Conservation (phyloP, 805 yeast genomes). For the Komagataella populi region DNA sequence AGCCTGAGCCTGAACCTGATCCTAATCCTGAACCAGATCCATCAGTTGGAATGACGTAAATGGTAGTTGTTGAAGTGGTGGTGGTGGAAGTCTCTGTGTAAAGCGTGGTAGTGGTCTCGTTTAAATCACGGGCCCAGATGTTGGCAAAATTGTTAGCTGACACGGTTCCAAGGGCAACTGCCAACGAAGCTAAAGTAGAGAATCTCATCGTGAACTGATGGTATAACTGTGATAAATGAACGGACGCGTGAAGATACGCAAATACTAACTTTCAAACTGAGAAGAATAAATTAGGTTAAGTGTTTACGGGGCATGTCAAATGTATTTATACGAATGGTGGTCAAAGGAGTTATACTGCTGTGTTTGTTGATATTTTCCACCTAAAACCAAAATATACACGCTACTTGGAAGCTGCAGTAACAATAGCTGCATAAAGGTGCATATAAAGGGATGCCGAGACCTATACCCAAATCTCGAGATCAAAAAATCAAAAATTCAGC, state of each 20-base stretch:
- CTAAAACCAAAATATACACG: neutral
- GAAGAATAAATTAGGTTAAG: neutral
- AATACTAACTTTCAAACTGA: neutral
- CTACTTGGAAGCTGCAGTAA: neutral
- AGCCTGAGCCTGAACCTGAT: neutral
- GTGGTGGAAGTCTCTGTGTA: neutral
- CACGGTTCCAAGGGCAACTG: neutral
- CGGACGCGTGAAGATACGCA: neutral
- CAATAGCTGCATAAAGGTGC: neutral
- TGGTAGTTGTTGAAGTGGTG: neutral
- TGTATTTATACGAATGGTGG: neutral
- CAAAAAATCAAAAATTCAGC: neutral
- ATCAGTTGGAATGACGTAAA: neutral
- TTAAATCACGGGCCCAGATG: neutral
- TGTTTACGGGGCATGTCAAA: neutral
- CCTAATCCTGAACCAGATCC: neutral
- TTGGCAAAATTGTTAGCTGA: neutral
- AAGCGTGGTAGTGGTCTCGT: neutral
- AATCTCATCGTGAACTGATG: neutral
- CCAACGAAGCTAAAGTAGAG: neutral
- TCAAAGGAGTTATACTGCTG: neutral
- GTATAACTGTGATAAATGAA: neutral
- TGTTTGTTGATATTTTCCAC: neutral
- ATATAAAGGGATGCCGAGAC: neutral
- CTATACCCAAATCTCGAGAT: neutral